Evolutionary conservation across 495 filamentous ascomycete genomes (phyloP).

Genomic region (Aspergillus homomorphus): DNA sequence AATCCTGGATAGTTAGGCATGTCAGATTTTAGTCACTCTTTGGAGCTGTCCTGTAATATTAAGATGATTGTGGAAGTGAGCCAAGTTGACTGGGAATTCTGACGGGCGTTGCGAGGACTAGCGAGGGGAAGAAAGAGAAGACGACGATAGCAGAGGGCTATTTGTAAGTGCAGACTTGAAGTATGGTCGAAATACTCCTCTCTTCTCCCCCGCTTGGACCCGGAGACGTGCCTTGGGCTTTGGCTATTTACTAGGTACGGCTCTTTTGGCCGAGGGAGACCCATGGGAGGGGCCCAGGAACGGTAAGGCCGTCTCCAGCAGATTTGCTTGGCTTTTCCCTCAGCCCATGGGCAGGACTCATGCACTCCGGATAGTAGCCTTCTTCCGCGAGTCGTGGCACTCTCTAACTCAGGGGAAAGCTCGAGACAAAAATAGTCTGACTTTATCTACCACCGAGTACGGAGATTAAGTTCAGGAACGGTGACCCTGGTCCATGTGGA

Average conservation of each 20-base stretch:
- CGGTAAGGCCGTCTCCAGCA: neutral
- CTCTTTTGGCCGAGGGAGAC: neutral
- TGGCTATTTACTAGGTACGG: too few species aligned
- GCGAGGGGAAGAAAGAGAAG: too few species aligned
- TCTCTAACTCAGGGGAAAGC: neutral
- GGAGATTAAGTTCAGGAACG: neutral
- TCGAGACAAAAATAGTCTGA: neutral
- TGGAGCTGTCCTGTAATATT: neutral
- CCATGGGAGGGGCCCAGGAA: neutral
- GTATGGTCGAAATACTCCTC: neutral
- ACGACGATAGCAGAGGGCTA: neutral
- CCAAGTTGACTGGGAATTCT: neutral
- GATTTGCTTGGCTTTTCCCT: neutral
- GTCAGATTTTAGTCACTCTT: neutral
- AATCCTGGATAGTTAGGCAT: neutral
- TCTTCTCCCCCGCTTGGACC: too few species aligned
- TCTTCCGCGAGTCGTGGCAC: neutral
- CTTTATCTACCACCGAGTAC: neutral
- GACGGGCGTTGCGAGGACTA: too few species aligned
- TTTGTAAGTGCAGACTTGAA: neutral
- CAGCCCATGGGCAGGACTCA: neutral
- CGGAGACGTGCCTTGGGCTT: too few species aligned
- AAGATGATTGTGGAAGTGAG: neutral
- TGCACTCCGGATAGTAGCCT: too few species aligned
- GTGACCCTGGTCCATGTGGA: neutral